Evolutionary conservation across 1,284 basidiomycete species (phyloP).

Genomic region (Melampsora americana): DNA sequence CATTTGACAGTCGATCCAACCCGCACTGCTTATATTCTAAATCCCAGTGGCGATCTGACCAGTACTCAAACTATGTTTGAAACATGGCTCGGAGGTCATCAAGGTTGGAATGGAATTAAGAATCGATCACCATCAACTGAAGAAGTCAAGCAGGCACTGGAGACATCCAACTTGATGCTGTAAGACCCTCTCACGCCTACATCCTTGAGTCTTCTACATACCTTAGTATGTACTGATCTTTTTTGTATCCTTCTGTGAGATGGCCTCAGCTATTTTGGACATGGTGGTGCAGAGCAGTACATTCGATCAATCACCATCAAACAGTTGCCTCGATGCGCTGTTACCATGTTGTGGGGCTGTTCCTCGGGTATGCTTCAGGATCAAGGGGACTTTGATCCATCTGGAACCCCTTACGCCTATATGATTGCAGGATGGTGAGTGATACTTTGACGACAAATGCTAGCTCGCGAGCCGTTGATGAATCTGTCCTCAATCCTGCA

Average conservation of each 20-base stretch:
- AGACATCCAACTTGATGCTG: constrained; percentile 75
- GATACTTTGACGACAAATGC: neutral
- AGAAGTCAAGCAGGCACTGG: constrained; percentile 70
- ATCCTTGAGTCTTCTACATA: neutral
- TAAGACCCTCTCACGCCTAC: constrained; percentile 60
- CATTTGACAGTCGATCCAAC: constrained; percentile 60
- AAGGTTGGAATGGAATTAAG: constrained; percentile 77
- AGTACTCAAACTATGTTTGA: constrained; percentile 79
- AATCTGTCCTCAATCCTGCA: constrained; percentile 38
- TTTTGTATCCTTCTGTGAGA: too few relatives aligned
- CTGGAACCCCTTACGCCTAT: constrained; percentile 88
- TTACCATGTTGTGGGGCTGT: constrained; percentile 97
- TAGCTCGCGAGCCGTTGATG: constrained; percentile 1
- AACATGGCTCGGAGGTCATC: constrained; percentile 62
- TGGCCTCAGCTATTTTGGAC: constrained; percentile 79
- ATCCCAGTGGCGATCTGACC: constrained; percentile 83
- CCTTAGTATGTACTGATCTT: neutral
- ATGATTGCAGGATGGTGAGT: constrained; percentile 87
- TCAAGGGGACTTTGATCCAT: constrained; percentile 87
- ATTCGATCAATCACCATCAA: constrained; percentile 78
- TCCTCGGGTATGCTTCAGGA: constrained; percentile 83
- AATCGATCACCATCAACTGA: constrained; percentile 75
- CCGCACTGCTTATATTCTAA: constrained; percentile 78
- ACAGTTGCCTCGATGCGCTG: constrained; percentile 77
- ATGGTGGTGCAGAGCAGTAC: constrained; percentile 93